A percentile compares a stretch with the other conserved stretches of the same genome.
Evolutionary conservation across 2,329 filamentous ascomycete species (phyloP).

Genomic region (Epichloe typhina): DNA sequence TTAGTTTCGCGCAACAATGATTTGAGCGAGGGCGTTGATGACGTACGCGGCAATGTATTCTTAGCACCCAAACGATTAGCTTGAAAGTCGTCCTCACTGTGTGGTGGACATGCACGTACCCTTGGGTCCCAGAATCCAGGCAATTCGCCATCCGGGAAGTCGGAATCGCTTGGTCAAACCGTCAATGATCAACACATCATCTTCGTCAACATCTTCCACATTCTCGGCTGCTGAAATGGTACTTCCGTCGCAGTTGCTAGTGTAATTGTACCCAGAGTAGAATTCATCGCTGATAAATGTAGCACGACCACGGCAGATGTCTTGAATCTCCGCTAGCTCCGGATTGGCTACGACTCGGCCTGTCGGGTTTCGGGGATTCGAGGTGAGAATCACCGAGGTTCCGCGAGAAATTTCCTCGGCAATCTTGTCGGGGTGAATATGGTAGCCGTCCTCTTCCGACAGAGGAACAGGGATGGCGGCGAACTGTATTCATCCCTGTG

Average conservation of each 20-base stretch:
- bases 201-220: conserved; percentile 75
- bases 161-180: conserved; percentile 95
- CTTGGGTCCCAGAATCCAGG: conserved; percentile 92
- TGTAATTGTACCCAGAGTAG: conserved; percentile 95
- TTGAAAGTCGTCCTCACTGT: not conserved
- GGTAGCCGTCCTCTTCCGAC: conserved; percentile 74
- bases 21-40: not conserved
- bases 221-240: conserved; percentile 86
- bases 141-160: conserved; percentile 89
- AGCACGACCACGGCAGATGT: conserved; percentile 79
- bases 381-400: conserved; percentile 80
- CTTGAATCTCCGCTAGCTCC: conserved; percentile 80
- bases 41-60: conserved; percentile 78
- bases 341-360: conserved; percentile 76
- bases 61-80: conserved; percentile 7
- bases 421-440: conserved; percentile 88
- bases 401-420: conserved; percentile 80
- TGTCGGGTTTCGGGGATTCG: conserved; percentile 90
- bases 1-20: conserved; percentile 3
- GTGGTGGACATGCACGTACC: conserved; percentile 18
- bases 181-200: conserved; percentile 89
- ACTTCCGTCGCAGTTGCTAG: conserved; percentile 74
- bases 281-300: conserved; percentile 95
- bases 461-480: conserved; percentile 78
- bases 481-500: conserved; percentile 38